Evolutionary conservation across 2,329 filamentous ascomycete genomes (phyloP), one percentile per base, ranked within the genome.

Genomic region (Sporothrix schenckii): DNA sequence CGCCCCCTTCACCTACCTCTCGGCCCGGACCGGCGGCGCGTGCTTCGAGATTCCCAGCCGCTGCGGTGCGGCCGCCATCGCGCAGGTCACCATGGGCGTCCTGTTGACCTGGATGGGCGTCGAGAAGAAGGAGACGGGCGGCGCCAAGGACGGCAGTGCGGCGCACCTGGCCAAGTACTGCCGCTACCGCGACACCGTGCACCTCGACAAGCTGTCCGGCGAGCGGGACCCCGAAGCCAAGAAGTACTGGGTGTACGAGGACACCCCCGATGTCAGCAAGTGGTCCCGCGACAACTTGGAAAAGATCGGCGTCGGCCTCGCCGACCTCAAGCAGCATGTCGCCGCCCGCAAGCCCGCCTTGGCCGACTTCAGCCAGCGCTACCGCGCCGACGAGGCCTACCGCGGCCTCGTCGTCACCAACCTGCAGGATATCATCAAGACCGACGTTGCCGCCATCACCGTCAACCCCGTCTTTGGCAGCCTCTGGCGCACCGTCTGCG

Each of bases 391-490:
- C 66, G 66, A 74, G 0, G 67, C 65, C 0, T 85, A 85, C 75
- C 80, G 78, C 39, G 66, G 69, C 3, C 71, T 83, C 0, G 83
- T 80, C 0, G 74, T 80, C 0, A 71, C 77, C 10, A 80, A 84
- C 69, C 75, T 86, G 5, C 74, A 73, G 16, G 77, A 78, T 5
- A 82, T 86, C 50, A 84, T 86, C 39, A 73, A 79, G 5, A 74
- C 78, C 7, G 81, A 85, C 67, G 80, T 84, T 1, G 74, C 77
- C 0, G 78, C 80, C 1, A 80, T 86, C 39, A 77, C 84, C 0
- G 74, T 84, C 10, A 86, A 86, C 69, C 82, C 84, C 0, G 79
- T 86, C 0, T 86, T 86, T 66, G 83, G 83, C 4, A 78, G 77
- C 7, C 78, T 86, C 2, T 86, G 84, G 83, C 78, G 83, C 7